Percentiles rank a stretch among this genome's conserved stretches.
phyloP scores from a whole-genome alignment of 2,329 filamentous ascomycete genomes.

The Biscogniauxia sp. region DNA sequence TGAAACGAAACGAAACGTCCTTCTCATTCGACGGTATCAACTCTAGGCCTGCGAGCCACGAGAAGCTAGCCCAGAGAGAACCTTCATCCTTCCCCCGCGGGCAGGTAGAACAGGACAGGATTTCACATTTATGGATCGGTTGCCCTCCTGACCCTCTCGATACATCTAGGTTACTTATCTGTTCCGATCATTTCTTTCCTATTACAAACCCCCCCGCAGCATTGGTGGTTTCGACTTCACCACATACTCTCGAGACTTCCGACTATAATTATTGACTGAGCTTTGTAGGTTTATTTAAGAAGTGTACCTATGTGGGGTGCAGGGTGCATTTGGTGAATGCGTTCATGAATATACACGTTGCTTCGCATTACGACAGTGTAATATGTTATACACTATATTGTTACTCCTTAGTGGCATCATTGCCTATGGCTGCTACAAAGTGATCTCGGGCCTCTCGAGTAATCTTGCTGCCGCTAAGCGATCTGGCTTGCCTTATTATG shows the following conservation, averaged over 20 bases:
- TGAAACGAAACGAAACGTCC: neutral
- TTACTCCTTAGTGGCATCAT: slow-evolving; percentile 34
- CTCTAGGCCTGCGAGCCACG: neutral
- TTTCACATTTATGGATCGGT: neutral
- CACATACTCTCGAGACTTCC: neutral
- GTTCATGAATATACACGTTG: neutral
- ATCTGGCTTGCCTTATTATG: slow-evolving; percentile 50
- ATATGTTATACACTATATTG: slow-evolving; percentile 38
- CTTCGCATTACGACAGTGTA: neutral
- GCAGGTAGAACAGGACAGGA: neutral
- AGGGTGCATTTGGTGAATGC: neutral
- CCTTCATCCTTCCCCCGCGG: neutral
- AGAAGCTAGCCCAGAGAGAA: neutral
- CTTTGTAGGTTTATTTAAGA: neutral
- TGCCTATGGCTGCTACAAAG: slow-evolving; percentile 34
- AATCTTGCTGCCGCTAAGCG: slow-evolving; percentile 51
- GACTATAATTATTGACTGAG: neutral
- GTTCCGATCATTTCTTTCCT: neutral
- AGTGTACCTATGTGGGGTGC: neutral
- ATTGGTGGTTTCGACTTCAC: neutral
- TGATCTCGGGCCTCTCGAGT: slow-evolving; percentile 35
- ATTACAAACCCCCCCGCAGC: neutral
- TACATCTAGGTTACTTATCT: neutral
- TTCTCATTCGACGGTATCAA: neutral
- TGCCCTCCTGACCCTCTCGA: neutral